Evolutionary conservation across 139 green algal genomes (phyloP).

Genomic region (Micractinium sp.): DNA sequence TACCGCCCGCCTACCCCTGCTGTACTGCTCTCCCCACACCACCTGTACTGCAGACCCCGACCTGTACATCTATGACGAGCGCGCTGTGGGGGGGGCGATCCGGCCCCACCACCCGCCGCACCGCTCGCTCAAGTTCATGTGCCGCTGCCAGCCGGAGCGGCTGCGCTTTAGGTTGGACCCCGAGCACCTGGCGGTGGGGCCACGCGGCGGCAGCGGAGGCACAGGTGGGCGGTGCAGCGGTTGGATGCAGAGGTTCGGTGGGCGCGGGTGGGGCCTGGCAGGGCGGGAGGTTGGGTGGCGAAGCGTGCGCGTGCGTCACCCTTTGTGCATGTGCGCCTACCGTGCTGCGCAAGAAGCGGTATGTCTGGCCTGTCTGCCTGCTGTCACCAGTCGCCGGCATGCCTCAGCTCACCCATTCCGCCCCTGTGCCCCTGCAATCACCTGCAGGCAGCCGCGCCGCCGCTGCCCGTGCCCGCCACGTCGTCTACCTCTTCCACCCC

Average conservation of each 20-base stretch:
- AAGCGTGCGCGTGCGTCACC: no score
- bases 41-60: slow-evolving; percentile 3
- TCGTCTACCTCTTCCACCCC: slow-evolving; percentile 45
- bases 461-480: slow-evolving; percentile 15
- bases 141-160: slow-evolving; percentile 29
- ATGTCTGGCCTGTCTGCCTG: neutral
- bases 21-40: neutral
- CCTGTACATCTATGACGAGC: slow-evolving; percentile 31
- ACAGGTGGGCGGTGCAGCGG: no score
- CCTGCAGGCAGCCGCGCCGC: neutral
- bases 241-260: neutral
- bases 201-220: neutral
- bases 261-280: no score
- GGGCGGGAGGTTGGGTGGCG: no score
- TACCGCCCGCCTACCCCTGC: no score
- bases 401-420: neutral
- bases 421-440: neutral
- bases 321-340: no score
- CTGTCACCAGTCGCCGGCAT: neutral
- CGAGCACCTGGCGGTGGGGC: neutral
- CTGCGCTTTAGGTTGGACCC: slow-evolving; percentile 44
- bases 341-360: neutral
- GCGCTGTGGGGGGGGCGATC: neutral
- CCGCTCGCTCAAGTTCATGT: slow-evolving; percentile 47
- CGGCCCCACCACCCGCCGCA: slow-evolving; percentile 31